Conservation (phyloP, 805 yeast species). For the Brettanomyces naardenensis region DNA sequence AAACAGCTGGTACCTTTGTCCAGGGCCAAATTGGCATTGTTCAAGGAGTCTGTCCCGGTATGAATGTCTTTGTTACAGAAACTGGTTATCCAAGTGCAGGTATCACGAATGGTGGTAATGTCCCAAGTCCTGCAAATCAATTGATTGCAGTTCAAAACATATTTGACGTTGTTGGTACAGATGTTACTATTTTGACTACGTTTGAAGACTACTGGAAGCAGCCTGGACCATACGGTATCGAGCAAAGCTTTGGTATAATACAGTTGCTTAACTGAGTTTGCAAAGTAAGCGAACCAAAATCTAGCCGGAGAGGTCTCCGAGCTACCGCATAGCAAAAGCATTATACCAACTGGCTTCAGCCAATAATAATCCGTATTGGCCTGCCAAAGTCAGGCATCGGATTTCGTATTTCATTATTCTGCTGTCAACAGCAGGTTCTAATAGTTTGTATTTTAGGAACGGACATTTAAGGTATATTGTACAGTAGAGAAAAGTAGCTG, state of each 20-base stretch:
- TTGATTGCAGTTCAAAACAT: constrained; percentile 57
- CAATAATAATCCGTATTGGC: no score
- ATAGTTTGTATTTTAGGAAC: no score
- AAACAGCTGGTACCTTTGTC: constrained; percentile 64
- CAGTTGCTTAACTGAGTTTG: constrained; percentile 13
- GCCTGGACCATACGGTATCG: constrained; percentile 80
- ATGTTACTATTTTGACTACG: constrained; percentile 69
- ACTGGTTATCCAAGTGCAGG: constrained; percentile 88
- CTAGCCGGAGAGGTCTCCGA: no score
- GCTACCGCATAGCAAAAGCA: no score
- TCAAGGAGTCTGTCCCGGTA: constrained; percentile 41
- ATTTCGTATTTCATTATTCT: no score
- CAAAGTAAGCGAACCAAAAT: background rate
- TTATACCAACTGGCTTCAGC: constrained; percentile 1
- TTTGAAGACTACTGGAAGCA: constrained; percentile 80
- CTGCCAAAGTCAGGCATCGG: no score
- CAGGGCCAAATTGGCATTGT: constrained; percentile 52
- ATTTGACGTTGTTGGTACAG: constrained; percentile 46
- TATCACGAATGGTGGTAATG: constrained; percentile 58
- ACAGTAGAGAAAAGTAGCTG: no score
- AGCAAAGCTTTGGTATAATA: constrained; percentile 76
- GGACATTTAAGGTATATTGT: no score
- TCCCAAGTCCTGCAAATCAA: constrained; percentile 69
- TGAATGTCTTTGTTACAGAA: constrained; percentile 61
- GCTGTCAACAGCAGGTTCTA: no score